Evolutionary conservation across 306 rosid species (phyloP).

Genomic region (Arachis stenosperma): DNA sequence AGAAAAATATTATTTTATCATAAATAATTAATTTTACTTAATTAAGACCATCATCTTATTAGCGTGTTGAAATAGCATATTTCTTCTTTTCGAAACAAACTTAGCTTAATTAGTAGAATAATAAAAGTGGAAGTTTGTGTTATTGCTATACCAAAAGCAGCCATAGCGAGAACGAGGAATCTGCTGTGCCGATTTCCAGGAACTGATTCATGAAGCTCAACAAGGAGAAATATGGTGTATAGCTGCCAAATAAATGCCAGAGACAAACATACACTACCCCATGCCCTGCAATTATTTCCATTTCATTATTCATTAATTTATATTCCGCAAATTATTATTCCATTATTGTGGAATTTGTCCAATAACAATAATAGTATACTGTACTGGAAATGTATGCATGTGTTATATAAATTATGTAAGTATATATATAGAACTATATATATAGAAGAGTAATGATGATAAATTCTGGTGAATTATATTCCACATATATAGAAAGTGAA

Average conservation of each 20-base stretch:
- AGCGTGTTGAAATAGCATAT: too few relatives aligned
- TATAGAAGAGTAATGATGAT: background rate
- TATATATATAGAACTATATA: background rate
- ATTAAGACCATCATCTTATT: too few relatives aligned
- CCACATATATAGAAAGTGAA: background rate
- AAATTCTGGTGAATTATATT: background rate
- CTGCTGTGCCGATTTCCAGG: constrained; percentile 51
- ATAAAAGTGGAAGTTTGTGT: background rate
- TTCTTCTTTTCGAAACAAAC: too few relatives aligned
- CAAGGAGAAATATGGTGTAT: constrained; percentile 47
- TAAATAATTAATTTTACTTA: too few relatives aligned
- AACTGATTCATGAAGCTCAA: constrained; percentile 50
- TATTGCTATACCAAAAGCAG: constrained; percentile 48
- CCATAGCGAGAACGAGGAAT: constrained; percentile 51
- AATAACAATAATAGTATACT: too few relatives aligned
- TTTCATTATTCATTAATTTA: background rate
- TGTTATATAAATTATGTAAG: background rate
- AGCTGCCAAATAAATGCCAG: constrained; percentile 54
- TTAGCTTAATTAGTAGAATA: background rate
- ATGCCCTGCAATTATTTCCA: constrained; percentile 42
- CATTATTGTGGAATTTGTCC: too few relatives aligned
- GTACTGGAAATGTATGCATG: too few relatives aligned
- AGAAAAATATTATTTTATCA: too few relatives aligned
- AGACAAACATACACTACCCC: constrained; percentile 46
- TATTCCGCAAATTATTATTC: too few relatives aligned